Base-by-base conservation (phyloP, 257 asterid species). In the Plantago major region DNA sequence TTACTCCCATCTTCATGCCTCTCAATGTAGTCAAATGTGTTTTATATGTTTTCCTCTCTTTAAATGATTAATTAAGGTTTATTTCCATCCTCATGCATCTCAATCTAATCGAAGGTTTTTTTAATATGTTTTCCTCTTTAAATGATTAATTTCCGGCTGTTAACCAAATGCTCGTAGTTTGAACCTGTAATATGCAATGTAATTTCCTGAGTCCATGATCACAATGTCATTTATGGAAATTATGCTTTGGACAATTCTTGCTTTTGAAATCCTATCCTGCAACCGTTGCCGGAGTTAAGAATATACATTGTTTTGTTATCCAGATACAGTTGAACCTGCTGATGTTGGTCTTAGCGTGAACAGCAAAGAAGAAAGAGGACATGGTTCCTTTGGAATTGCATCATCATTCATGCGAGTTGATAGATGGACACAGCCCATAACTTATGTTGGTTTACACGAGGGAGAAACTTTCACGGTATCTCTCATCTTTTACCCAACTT, bases 341-440 rank as follows among this genome's bases (percentile, higher is more conserved):
- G 97, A 92, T 73, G 95, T 92, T 74, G 99, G 97, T 28, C 83
- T 92, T 65, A 73, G 67, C 55, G 90, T 84, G 16, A 79, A 74
- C 66, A 80, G 75, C 65, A 70, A 71, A 74, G 92, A 84, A 76
- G 95, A 83, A 64, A 72, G 99, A 77, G 97, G 99, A 57, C 96
- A 88, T 71, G 97, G 99, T 58, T 72, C 88, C 62, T 79, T 84
- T 50, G 95, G 96, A 56, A 67, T 84, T 50, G 26, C 26, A 22
- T 69, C 72, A 57, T 71, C 86, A 30, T 83, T 81, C 75, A 86
- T 75, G 67, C 77, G 97, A 81, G 89, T 77, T 14, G 81, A 78
- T 82, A 76, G 94, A 59, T 92, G 97, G 98, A 74, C 91, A 60
- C 98, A 89, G 67, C 99, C 97, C 38, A 78, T 92, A 66, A 89